Percentiles rank a stretch among this genome's conserved stretches.
Conservation (phyloP, 1,139 yeast genomes). For the Pichia sp. region DNA sequence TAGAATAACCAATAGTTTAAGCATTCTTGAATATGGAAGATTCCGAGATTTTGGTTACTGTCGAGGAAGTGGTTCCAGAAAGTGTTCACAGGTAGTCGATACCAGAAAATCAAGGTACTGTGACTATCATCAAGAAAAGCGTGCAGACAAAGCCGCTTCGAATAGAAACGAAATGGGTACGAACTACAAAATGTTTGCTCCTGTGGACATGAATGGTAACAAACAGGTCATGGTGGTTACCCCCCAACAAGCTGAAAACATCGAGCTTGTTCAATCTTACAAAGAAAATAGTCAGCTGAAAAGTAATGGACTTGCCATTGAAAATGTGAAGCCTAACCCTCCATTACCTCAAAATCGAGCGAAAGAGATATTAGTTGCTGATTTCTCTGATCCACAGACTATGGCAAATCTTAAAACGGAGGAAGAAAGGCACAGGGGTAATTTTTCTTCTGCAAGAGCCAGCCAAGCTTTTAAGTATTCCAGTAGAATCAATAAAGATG, state of each 20-base stretch:
- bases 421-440: conserved; percentile 26
- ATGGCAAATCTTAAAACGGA: conserved; percentile 26
- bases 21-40: conserved; percentile 51
- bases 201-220: conserved; percentile 37
- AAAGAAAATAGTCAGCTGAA: conserved; percentile 12
- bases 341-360: neutral
- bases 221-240: conserved; percentile 36
- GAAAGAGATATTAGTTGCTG: conserved; percentile 33
- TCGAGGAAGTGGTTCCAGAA: conserved; percentile 43
- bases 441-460: conserved; percentile 39
- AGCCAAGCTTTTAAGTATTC: conserved; percentile 48
- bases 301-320: conserved; percentile 11
- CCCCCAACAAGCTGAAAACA: conserved; percentile 14
- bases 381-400: conserved; percentile 25
- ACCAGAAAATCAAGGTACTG: conserved; percentile 52
- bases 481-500: conserved; percentile 43
- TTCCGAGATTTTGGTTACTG: conserved; percentile 72
- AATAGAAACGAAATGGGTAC: conserved; percentile 75
- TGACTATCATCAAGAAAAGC: conserved; percentile 64
- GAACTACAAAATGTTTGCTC: conserved; percentile 44
- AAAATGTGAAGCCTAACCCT: conserved; percentile 8
- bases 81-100: conserved; percentile 48
- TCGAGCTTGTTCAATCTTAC: conserved; percentile 10
- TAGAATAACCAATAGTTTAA: conserved; percentile 52
- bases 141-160: conserved; percentile 49